Evolutionary conservation across 2,329 filamentous ascomycete species (phyloP), one percentile per base, ranked within the genome.

Genomic region (Cercospora zeae-maydis): DNA sequence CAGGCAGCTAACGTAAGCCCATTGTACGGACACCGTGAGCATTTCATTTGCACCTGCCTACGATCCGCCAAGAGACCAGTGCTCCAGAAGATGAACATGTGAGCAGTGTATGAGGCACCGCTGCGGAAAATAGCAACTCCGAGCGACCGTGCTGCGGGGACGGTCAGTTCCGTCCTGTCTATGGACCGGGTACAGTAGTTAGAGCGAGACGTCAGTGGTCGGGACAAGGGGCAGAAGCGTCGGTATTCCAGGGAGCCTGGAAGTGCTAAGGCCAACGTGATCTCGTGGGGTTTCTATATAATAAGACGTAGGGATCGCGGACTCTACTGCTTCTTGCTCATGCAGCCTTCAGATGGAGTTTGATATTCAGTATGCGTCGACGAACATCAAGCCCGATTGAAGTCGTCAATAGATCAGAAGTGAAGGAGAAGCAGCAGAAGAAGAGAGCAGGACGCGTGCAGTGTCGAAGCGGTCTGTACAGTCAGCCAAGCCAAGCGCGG

Each of bases 401-500:
- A 53, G 49, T 53, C 8, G 9, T 6, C 10, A 19, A 30, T 8
- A 21, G n/a, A 53, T 8, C 27, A 8, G 27, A 31, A 34, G 49
- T 53, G 8, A 11, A 34, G 9, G 49, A 53, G 16, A 30, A 21
- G 14, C 30, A 52, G 24, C 4, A 5, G 11, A 39, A 39, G 2
- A 19, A 30, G 27, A 33, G n/a, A 52, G 30, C 30, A 30, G 16
- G 27, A 16, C 27, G 49, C n/a, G 49, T 33, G 49, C 31, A 27
- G 49, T 52, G 49, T 52, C 49, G 49, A 30, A 52, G 49, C 27
- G 31, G 34, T 16, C 49, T 53, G 49, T 53, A 53, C 49, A 53
- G 49, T 53, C 49, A 53, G 54, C 54, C 54, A 8, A 57, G 54
- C 54, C 54, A 42, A 37, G 54, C 54, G 34, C 34, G 36, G 21